A percentile compares a stretch with the other conserved stretches of the same genome.
Conservation (phyloP, 345 rosid species). For the Eucalyptus curtisii region DNA sequence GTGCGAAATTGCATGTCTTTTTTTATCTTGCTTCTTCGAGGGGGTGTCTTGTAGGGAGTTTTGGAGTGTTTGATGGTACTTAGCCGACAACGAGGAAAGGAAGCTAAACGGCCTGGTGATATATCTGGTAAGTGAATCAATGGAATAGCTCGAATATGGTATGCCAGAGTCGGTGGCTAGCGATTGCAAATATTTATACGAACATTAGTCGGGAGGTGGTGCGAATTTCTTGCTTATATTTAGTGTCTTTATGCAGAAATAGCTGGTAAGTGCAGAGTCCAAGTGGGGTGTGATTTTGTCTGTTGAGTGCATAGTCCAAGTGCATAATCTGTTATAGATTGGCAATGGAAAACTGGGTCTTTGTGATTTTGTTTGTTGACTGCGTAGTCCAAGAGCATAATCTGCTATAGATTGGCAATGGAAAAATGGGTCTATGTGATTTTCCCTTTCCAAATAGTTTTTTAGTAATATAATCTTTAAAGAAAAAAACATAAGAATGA, state of each 20-base stretch:
- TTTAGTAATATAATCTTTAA: too few relatives aligned
- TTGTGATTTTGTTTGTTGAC: not conserved
- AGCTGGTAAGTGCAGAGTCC: not conserved
- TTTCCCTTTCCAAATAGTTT: too few relatives aligned
- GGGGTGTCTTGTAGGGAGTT: not conserved
- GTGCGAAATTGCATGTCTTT: not conserved
- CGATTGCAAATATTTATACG: not conserved
- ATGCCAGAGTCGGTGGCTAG: not conserved
- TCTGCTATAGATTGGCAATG: not conserved
- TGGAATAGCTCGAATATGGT: not conserved
- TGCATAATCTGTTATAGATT: not conserved
- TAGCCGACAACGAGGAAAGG: not conserved
- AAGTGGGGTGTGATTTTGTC: not conserved
- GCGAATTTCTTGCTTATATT: not conserved
- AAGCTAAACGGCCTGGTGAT: too few relatives aligned
- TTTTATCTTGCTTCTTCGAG: not conserved
- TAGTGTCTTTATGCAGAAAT: not conserved
- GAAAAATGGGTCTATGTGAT: not conserved
- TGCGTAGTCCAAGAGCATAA: not conserved
- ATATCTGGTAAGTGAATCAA: not conserved
- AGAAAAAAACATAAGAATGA: too few relatives aligned
- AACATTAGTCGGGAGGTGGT: not conserved
- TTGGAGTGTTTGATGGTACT: not conserved
- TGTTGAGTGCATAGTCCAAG: not conserved
- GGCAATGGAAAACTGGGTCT: too few relatives aligned